Evolutionary conservation across 257 asterid species (phyloP), one percentile per base, ranked within the genome.

Genomic region (Solanum medicagineum): DNA sequence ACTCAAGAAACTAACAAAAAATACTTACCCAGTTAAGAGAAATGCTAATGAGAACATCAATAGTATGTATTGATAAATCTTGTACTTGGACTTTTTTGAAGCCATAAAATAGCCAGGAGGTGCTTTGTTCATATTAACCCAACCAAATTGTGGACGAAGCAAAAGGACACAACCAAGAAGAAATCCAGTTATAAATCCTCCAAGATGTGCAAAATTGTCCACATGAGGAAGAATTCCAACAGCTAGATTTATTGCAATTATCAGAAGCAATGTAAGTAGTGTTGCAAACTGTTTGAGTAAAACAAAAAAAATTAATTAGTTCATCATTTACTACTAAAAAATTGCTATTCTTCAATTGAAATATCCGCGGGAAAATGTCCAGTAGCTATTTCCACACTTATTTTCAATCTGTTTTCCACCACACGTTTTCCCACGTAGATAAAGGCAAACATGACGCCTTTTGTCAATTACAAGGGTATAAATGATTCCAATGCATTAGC

Each of bases 141-240:
- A 95, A 53, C 95, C 94, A 56, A 75, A 97, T n/a, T 95, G 99
- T 42, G 99, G 99, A 9, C 96, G 95, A 53, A 97, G 84, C 81
- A 97, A 85, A n/a, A 94, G 93, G 32, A 97, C 85, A 63, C 93
- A 95, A 14, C 99, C 99, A 3, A 95, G 92, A 1, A 95, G 82
- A 85, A 93, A 95, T 17, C 99, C 99, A 1, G 97, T 89, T 8
- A 85, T 3, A 80, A 97, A 97, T 83, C 99, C 99, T 26, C 99
- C 99, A 42, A 93, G 83, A 86, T 97, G 99, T 17, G 99, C 99
- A 83, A 97, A 97, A 89, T 97, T 97, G 85, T 97, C 99, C 1
- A 97, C 98, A 20, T 97, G 99, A 15, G 99, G 99, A 66, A 97
- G 96, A 84, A 97, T 92, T 86, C 99, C 99, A 17, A 97, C 97